These are phyloP conservation scores for Solanum aculeatissimum DNA, from an alignment of 305 asterid genomes.

Conservation along the genomic window DNA sequence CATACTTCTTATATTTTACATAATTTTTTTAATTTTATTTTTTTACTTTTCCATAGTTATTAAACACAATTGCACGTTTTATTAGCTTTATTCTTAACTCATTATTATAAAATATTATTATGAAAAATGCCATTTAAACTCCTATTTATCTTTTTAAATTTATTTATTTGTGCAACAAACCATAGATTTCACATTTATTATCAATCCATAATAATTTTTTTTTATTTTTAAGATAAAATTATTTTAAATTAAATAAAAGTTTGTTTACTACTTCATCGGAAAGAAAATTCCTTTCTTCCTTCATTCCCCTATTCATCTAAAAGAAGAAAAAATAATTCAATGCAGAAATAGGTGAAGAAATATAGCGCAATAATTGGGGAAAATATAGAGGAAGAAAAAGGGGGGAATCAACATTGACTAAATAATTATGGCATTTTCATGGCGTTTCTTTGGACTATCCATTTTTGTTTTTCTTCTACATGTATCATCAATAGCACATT, in stretches of 20 bases:
- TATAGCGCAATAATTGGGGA: neutral
- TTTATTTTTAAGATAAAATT: neutral
- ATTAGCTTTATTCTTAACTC: neutral
- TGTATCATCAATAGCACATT: neutral
- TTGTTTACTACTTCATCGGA: neutral
- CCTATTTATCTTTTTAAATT: neutral
- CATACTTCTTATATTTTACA: too few species aligned
- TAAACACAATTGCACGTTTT: neutral
- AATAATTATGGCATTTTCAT: neutral
- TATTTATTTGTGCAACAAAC: neutral
- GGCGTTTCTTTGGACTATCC: neutral
- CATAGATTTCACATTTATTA: neutral
- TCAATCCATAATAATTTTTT: neutral
- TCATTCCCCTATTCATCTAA: neutral
- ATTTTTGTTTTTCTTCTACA: neutral
- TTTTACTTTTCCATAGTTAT: neutral
- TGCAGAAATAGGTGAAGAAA: neutral
- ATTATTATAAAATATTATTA: neutral
- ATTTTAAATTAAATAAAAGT: neutral
- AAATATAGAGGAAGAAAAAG: neutral
- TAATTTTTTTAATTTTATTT: too few species aligned
- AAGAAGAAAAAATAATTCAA: neutral
- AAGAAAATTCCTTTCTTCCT: neutral
- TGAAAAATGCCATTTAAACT: too few species aligned
- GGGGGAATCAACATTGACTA: neutral